Evolutionary conservation across 768 basidiomycete genomes (phyloP), one percentile per base, ranked within the genome.

Genomic region (Termitomyces heimii): DNA sequence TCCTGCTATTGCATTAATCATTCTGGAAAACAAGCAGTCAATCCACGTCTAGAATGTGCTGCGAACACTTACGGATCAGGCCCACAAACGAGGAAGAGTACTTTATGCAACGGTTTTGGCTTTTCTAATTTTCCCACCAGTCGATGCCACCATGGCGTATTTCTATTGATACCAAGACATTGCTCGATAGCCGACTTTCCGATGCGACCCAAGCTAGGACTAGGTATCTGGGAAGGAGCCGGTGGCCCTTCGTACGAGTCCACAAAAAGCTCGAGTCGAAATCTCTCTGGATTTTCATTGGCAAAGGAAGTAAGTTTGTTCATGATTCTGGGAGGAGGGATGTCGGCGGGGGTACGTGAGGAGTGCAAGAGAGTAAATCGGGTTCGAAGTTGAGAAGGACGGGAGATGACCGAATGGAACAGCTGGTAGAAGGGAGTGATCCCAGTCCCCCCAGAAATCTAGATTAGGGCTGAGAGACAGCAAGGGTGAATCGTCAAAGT

Each of bases 371-470:
- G 70, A 0, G 85, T 91, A 66, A 88, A 87, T 2, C 80, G 83
- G 45, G 88, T 83, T 29, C 67, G 68, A 59, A 26, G 60, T 40
- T 60, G 63, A 46, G 40, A 59, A 57, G n/a, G 65, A 54, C 67
- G 66, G 20, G 71, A 71, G 43, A 91, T 81, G 14, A 80, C 64
- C 7, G 71, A 71, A 63, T 87, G 78, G 57, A 92, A 75, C 20
- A 94, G 75, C 66, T 94, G 92, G 64, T 83, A 84, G 67, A 94
- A 93, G 4, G 92, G 92, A 16, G 92, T 87, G 49, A 94, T 85
- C 29, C 92, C 92, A 5, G 92, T 94, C 28, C 92, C 92, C 37
- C 92, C 92, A 44, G 90, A 92, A 54, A 94, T 85, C 92, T 94
- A 18, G 54, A 4, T 24, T 20, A 14, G n/a, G 14, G 26, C 13